Evolutionary conservation across 148 eudicot genomes (phyloP), one percentile per base, ranked within the genome.

Genomic region (Tetragonia tetragonoides): DNA sequence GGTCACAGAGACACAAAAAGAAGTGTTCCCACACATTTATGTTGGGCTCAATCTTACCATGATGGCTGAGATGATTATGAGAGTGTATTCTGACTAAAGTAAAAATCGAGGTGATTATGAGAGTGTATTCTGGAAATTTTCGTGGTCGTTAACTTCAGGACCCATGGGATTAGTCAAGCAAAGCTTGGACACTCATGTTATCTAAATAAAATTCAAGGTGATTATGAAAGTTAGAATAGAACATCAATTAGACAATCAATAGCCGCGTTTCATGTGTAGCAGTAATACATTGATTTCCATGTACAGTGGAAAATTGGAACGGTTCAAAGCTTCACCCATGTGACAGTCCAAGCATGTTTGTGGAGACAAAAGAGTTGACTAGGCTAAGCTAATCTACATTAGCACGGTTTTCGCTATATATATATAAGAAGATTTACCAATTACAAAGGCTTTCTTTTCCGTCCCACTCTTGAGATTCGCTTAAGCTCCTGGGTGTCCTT

Each of bases 361-460:
- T 6, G 42, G 9, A 34, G 44, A 66, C 10, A 56, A 4, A 14
- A 21, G 40, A 53, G n/a, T 62, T 61, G 42, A 46, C 23, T 69
- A 16, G 42, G 56, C 44, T 28, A 24, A 42, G 5, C 39, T 40
- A 59, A 21, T 40, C 28, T 16, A 7, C n/a, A 10, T 39, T 49
- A 47, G 20, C 40, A 70, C 10, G 66, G 24, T 23, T 46, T 59
- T 28, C 7, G 39, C 4, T 14, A 18, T 46, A 56, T 2, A 38
- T 63, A 15, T 6, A 63, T 60, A 7, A 51, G 49, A 66, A 66
- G 38, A 62, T 67, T 80, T 79, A 82, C 88, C 79, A 72, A 62
- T 77, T 87, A 95, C 51, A 84, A 89, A 49, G 99, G 90, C 83
- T 95, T 95, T 75, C 87, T 67, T 81, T 95, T 95, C 85, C 83